Conservation (phyloP, 2,329 filamentous ascomycete species). For the Penicillium sp. region DNA sequence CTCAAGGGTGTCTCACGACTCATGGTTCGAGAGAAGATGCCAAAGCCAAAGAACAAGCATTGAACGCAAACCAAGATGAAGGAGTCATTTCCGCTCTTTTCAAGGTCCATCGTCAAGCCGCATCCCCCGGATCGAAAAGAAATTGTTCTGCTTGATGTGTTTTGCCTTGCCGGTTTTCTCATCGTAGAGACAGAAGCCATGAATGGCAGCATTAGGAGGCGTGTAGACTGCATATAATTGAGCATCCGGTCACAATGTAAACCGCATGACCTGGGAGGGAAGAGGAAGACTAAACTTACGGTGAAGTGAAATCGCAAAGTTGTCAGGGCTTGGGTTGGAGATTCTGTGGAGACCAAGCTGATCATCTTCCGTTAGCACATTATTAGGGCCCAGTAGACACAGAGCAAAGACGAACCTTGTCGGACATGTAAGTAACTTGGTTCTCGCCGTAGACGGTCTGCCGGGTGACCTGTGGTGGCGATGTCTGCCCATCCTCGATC, state of each 20-base stretch:
- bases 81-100: background rate
- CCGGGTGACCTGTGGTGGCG: conserved; percentile 60
- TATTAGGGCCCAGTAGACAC: background rate
- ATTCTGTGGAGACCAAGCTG: conserved; percentile 79
- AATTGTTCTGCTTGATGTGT: conserved; percentile 66
- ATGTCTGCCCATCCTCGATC: conserved; percentile 43
- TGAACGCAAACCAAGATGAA: background rate
- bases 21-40: background rate
- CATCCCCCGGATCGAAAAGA: conserved; percentile 60
- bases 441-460: conserved; percentile 66
- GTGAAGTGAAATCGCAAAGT: conserved; percentile 81
- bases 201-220: conserved; percentile 79
- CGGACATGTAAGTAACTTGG: conserved; percentile 84
- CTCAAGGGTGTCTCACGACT: background rate
- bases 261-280: background rate
- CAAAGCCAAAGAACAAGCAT: background rate
- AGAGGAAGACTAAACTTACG: conserved; percentile 41
- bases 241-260: background rate
- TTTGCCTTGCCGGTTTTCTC: conserved; percentile 67
- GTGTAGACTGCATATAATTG: conserved; percentile 59
- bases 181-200: conserved; percentile 78
- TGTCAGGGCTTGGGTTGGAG: conserved; percentile 64
- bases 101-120: conserved; percentile 22
- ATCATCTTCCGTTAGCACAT: background rate
- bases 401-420: conserved; percentile 47